phyloP scores from a whole-genome alignment of 768 basidiomycete species.

The Suillus plorans region DNA sequence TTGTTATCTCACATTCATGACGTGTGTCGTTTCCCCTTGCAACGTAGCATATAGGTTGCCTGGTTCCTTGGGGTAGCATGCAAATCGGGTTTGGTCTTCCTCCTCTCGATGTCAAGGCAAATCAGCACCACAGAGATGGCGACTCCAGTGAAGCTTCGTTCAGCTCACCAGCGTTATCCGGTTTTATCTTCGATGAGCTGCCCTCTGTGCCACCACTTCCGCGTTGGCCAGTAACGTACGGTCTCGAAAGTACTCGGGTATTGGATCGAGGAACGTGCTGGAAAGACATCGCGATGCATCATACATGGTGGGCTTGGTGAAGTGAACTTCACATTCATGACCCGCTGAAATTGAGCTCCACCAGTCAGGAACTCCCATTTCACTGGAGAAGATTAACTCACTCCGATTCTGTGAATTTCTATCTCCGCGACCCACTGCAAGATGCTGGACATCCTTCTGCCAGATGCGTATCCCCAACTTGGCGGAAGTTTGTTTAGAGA shows the following conservation, averaged over 20 bases:
- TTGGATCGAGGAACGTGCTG: not conserved
- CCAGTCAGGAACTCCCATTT: slow-evolving; percentile 1
- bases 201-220: not conserved
- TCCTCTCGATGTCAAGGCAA: slow-evolving; percentile 1
- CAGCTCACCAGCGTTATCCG: not conserved
- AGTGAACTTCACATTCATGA: not conserved
- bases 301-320: not conserved
- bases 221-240: not conserved
- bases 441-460: slow-evolving; percentile 2
- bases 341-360: not conserved
- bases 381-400: not conserved
- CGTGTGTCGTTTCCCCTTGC: not conserved
- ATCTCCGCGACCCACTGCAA: slow-evolving; percentile 2
- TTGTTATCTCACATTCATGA: not conserved
- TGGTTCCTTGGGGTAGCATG: not conserved
- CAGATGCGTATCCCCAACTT: slow-evolving; percentile 1
- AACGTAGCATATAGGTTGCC: not conserved
- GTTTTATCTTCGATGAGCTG: not conserved
- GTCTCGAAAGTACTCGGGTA: not conserved
- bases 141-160: not conserved
- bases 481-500: not conserved
- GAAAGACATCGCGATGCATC: not conserved
- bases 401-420: not conserved
- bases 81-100: not conserved
- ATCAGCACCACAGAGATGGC: not conserved